Conservation (phyloP, 73 alveolate genomes). For the Urostyla sp. region DNA sequence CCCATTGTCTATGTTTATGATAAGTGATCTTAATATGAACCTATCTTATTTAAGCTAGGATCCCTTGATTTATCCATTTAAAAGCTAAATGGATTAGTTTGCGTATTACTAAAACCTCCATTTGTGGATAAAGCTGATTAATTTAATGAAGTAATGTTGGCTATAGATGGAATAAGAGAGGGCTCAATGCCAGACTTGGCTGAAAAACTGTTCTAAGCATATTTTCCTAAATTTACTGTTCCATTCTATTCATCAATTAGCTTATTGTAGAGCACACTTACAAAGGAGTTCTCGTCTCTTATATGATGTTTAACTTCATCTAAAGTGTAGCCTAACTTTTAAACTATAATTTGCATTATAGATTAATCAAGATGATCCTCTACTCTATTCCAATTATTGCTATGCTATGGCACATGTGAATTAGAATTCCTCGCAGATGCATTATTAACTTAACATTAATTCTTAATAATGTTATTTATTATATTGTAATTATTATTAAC, state of each 20-base stretch:
- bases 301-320: slow-evolving; percentile 25
- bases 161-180: slow-evolving; percentile 6
- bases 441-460: not conserved
- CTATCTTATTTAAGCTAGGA: too few relatives aligned
- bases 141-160: slow-evolving; percentile 10
- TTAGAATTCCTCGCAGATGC: not conserved
- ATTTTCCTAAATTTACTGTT: too few relatives aligned
- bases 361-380: slow-evolving; percentile 15
- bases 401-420: not conserved
- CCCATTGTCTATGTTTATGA: too few relatives aligned
- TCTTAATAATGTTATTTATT: not conserved
- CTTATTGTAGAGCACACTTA: slow-evolving; percentile 21
- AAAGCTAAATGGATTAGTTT: slow-evolving; percentile 17
- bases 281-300: slow-evolving; percentile 8
- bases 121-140: slow-evolving; percentile 5
- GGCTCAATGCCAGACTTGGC: slow-evolving; percentile 22
- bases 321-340: slow-evolving; percentile 10
- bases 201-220: slow-evolving; percentile 30
- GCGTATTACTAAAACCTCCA: not conserved
- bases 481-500: not conserved
- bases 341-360: slow-evolving; percentile 9
- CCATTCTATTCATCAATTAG: slow-evolving; percentile 10
- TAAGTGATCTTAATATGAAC: too few relatives aligned
- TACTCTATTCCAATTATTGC: too few relatives aligned
- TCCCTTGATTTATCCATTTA: slow-evolving; percentile 32